Conservation (phyloP, 75 land plant species). For the Pinus albicaulis region DNA sequence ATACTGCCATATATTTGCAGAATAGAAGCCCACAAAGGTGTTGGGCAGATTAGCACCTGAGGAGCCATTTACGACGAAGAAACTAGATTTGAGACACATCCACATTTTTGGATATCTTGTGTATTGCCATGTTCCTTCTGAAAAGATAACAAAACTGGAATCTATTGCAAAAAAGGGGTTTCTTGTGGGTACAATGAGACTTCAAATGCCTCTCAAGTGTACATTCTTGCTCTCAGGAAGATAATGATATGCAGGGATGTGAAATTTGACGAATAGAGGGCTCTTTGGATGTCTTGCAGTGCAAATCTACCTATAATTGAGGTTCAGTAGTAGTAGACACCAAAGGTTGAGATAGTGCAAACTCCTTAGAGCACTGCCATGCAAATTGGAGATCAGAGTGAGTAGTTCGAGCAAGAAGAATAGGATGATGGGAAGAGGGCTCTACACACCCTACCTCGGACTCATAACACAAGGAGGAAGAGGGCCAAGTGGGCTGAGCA, state of each 20-base stretch:
- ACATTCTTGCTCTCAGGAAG: too few relatives aligned
- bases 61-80: not conserved
- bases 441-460: too few relatives aligned
- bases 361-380: too few relatives aligned
- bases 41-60: not conserved
- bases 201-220: not conserved
- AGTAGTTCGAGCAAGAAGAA: too few relatives aligned
- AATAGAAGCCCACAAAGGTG: slow-evolving; percentile 3
- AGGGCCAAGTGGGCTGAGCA: too few relatives aligned
- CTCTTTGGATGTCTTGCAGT: not conserved
- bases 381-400: too few relatives aligned
- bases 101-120: not conserved
- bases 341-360: too few relatives aligned
- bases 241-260: not conserved
- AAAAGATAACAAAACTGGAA: not conserved
- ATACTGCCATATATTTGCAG: slow-evolving; percentile 2
- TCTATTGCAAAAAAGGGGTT: not conserved
- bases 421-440: too few relatives aligned
- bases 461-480: too few relatives aligned
- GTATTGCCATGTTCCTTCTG: not conserved
- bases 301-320: too few relatives aligned
- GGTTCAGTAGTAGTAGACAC: too few relatives aligned
- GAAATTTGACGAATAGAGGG: not conserved
- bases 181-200: not conserved
- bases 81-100: not conserved